phyloP scores from a whole-genome alignment of 352 stramenopile genomes.

The Pseudoperonospora humuli region DNA sequence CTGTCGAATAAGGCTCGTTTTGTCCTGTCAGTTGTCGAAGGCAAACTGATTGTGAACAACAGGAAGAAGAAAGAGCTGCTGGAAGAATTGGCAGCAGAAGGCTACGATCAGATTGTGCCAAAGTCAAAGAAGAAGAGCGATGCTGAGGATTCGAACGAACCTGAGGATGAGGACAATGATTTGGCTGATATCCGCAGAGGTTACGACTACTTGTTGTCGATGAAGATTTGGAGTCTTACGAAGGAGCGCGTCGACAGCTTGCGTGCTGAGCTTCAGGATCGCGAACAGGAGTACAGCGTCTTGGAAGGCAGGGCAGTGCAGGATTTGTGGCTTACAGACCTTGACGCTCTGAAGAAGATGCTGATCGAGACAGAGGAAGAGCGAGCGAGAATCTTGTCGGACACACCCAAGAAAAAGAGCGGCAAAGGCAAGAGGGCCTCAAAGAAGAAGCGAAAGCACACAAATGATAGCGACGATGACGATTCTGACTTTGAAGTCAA shows the following conservation, averaged over 20 bases:
- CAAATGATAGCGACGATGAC: slow-evolving; percentile 50
- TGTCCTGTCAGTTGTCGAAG: slow-evolving; percentile 89
- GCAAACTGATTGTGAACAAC: slow-evolving; percentile 90
- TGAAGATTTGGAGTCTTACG: slow-evolving; percentile 92
- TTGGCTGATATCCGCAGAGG: slow-evolving; percentile 34
- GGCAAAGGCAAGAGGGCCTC: slow-evolving; percentile 30
- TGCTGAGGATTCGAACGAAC: slow-evolving; percentile 41
- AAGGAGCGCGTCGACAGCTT: slow-evolving; percentile 90
- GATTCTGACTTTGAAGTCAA: slow-evolving; percentile 59
- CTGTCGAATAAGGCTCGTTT: slow-evolving; percentile 95
- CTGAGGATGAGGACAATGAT: slow-evolving; percentile 42
- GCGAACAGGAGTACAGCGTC: slow-evolving; percentile 75
- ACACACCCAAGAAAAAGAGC: slow-evolving; percentile 55
- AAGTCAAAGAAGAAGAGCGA: slow-evolving; percentile 44
- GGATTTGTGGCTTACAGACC: slow-evolving; percentile 90
- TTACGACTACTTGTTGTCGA: slow-evolving; percentile 95
- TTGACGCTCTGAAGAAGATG: slow-evolving; percentile 83
- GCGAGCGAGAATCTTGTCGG: slow-evolving; percentile 42
- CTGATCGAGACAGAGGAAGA: slow-evolving; percentile 61
- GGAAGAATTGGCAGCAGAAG: slow-evolving; percentile 74
- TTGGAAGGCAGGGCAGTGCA: slow-evolving; percentile 81
- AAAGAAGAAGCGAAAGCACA: slow-evolving; percentile 40
- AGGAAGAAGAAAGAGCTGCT: slow-evolving; percentile 91
- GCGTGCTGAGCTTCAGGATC: slow-evolving; percentile 79
- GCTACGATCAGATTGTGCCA: slow-evolving; percentile 80